A percentile compares a stretch with the other conserved stretches of the same genome.
phyloP scores from a whole-genome alignment of 129 eudicot genomes.

The Kitagawia praeruptora region DNA sequence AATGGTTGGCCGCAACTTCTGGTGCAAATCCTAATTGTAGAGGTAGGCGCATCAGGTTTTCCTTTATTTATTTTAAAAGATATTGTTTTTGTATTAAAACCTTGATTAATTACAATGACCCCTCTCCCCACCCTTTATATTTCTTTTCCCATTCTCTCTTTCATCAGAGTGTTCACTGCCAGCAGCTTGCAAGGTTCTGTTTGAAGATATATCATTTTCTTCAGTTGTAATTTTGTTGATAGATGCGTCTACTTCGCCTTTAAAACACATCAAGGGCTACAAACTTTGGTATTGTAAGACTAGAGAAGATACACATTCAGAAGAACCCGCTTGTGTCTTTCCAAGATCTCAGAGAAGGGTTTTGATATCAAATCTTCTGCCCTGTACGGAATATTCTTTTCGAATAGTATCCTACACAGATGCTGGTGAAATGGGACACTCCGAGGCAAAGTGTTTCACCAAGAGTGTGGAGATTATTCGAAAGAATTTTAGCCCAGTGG shows the following conservation, averaged over 20 bases:
- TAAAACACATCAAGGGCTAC: constrained; percentile 51
- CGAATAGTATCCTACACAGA: constrained; percentile 71
- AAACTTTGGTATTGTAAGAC: constrained; percentile 81
- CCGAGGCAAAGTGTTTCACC: constrained; percentile 80
- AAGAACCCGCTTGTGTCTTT: constrained; percentile 52
- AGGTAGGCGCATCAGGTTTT: constrained; percentile 23
- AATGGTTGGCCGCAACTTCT: constrained; percentile 45
- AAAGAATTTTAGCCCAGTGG: constrained; percentile 24
- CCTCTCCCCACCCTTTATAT: neutral
- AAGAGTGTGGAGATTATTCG: constrained; percentile 62
- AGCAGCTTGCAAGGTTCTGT: constrained; percentile 84
- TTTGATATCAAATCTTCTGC: constrained; percentile 58
- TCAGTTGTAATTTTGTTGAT: constrained; percentile 64
- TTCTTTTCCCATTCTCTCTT: constrained; percentile 8
- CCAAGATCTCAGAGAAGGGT: constrained; percentile 71
- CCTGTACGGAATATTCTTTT: constrained; percentile 81
- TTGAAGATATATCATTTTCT: constrained; percentile 68
- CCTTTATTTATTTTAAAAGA: neutral
- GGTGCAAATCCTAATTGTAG: constrained; percentile 21
- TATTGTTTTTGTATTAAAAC: too few species aligned
- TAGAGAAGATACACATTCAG: constrained; percentile 45
- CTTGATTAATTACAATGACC: neutral
- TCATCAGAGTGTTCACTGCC: constrained; percentile 82
- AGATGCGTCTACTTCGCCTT: constrained; percentile 44
- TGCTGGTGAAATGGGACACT: constrained; percentile 74